These are phyloP conservation scores for Lipomyces mesembrius DNA, from an alignment of 805 yeast species.

Conservation along the genomic window DNA sequence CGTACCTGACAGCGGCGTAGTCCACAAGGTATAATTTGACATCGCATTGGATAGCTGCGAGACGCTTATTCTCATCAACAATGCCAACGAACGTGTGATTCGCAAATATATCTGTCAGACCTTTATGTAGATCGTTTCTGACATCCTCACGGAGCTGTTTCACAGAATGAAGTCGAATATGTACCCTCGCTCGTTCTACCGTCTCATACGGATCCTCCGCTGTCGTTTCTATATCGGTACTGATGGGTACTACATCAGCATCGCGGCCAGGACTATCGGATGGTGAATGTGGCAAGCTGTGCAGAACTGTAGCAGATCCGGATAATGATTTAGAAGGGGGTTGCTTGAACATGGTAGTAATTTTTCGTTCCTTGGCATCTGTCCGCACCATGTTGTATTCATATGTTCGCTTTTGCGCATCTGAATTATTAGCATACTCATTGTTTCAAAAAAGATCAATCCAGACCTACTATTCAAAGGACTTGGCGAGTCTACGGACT, in stretches of 20 bases:
- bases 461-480: background rate
- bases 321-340: background rate
- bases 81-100: conserved; percentile 79
- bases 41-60: conserved; percentile 85
- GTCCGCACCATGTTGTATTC: conserved; percentile 35
- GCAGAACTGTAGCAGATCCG: background rate
- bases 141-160: conserved; percentile 55
- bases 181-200: conserved; percentile 37
- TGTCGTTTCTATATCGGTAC: background rate
- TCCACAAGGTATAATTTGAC: conserved; percentile 78
- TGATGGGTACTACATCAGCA: background rate
- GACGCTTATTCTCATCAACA: conserved; percentile 69
- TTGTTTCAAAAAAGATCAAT: background rate
- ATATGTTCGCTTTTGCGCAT: conserved; percentile 18
- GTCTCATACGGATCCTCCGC: conserved; percentile 8
- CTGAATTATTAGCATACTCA: background rate
- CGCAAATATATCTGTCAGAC: conserved; percentile 67
- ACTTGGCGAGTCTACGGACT: background rate
- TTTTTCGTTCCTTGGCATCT: conserved; percentile 55
- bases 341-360: conserved; percentile 48
- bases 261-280: background rate
- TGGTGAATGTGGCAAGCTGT: background rate
- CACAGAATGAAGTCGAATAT: conserved; percentile 63
- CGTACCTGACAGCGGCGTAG: conserved; percentile 64
- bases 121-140: conserved; percentile 18